Percentiles rank a stretch among this genome's conserved stretches.
phyloP scores from a whole-genome alignment of 1,284 basidiomycete species.

The Wolfiporia cocos region DNA sequence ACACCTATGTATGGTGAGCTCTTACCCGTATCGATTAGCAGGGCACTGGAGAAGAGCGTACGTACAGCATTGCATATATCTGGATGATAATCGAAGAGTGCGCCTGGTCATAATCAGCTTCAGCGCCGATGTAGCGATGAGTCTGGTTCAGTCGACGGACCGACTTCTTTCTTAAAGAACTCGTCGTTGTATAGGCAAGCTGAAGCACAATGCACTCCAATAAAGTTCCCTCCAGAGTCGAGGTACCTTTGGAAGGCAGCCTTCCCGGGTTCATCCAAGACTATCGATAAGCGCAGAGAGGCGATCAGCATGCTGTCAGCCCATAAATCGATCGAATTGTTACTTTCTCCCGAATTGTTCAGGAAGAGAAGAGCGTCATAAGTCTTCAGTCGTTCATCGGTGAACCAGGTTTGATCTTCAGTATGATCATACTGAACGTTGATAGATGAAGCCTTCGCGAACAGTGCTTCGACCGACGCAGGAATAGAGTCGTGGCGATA shows the following conservation, averaged over 20 bases:
- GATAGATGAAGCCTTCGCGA: conserved; percentile 1
- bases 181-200: conserved; percentile 62
- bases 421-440: conserved; percentile 57
- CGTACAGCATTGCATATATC: conserved; percentile 54
- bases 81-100: conserved; percentile 76
- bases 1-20: too few species aligned
- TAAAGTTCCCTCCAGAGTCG: conserved; percentile 65
- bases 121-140: neutral
- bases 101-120: conserved; percentile 30
- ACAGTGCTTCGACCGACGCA: conserved; percentile 6
- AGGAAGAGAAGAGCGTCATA: conserved; percentile 73
- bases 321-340: conserved; percentile 9
- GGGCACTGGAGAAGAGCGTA: conserved; percentile 3
- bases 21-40: conserved; percentile 1
- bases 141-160: conserved; percentile 20
- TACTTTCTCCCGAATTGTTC: conserved; percentile 64
- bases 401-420: conserved; percentile 59
- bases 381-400: conserved; percentile 41
- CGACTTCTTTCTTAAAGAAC: conserved; percentile 50
- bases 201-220: conserved; percentile 65
- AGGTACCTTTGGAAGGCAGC: conserved; percentile 61
- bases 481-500: conserved; percentile 9
- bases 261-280: conserved; percentile 57
- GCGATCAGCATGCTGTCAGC: neutral
- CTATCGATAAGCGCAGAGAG: conserved; percentile 25